phyloP scores from a whole-genome alignment of 2,329 filamentous ascomycete species.

The Helicocarpus griseus region DNA sequence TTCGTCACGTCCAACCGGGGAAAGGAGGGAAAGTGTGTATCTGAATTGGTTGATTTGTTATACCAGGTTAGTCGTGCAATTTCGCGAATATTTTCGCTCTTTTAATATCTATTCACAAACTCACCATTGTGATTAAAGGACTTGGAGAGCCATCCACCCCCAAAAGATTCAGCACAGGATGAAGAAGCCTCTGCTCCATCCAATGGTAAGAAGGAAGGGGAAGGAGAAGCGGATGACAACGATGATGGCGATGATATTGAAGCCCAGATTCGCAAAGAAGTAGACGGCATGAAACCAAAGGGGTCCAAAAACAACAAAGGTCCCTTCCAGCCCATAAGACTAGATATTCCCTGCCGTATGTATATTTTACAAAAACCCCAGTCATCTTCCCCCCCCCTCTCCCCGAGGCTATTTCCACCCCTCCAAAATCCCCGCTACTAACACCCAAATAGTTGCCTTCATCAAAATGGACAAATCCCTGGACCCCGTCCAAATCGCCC shows the following conservation, averaged over 20 bases:
- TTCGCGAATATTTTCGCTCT: no score
- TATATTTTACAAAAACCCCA: constrained; percentile 3
- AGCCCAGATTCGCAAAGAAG: constrained; percentile 49
- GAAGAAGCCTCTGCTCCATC: constrained; percentile 4
- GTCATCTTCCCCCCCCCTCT: constrained; percentile 6
- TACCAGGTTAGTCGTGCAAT: constrained; percentile 36
- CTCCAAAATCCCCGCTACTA: constrained; percentile 16
- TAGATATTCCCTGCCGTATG: constrained; percentile 43
- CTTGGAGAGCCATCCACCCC: not conserved
- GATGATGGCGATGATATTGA: constrained; percentile 47
- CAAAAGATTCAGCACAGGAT: constrained; percentile 7
- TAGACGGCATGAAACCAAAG: constrained; percentile 41
- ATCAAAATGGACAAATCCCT: constrained; percentile 47
- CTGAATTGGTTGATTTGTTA: constrained; percentile 49
- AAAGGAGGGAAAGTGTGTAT: constrained; percentile 49
- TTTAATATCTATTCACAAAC: no score
- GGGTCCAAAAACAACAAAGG: constrained; percentile 33
- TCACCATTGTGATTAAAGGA: not conserved
- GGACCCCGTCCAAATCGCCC: constrained; percentile 52
- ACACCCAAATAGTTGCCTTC: constrained; percentile 41
- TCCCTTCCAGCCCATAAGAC: constrained; percentile 42
- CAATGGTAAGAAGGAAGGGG: constrained; percentile 10
- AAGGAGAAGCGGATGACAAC: constrained; percentile 27
- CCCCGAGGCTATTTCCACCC: not conserved
- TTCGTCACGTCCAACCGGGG: constrained; percentile 55